phyloP scores from a whole-genome alignment of 2,329 filamentous ascomycete genomes.

The Huntiella abstrusa region DNA sequence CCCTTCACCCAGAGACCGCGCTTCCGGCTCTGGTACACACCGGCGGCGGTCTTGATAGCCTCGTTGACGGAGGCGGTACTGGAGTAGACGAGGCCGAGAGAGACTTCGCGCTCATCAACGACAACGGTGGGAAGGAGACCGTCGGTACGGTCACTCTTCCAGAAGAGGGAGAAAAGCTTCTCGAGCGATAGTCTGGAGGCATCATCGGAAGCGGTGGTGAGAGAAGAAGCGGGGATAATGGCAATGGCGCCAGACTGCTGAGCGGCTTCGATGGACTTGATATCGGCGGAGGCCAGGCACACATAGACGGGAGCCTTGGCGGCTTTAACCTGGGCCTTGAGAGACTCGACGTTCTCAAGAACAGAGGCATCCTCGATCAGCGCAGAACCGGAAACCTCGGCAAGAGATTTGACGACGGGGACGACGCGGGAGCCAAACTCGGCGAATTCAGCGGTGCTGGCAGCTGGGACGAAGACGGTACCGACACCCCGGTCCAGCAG shows the following conservation, averaged over 20 bases:
- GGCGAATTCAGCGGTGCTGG: slow-evolving; percentile 42
- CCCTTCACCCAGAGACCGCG: slow-evolving; percentile 94
- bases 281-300: slow-evolving; percentile 24
- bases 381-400: slow-evolving; percentile 31
- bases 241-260: slow-evolving; percentile 42
- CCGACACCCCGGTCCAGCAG: slow-evolving; percentile 72
- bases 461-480: slow-evolving; percentile 62
- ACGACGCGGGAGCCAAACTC: slow-evolving; percentile 38
- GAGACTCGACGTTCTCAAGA: slow-evolving; percentile 21
- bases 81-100: slow-evolving; percentile 84
- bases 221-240: slow-evolving; percentile 48
- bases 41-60: slow-evolving; percentile 56
- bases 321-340: slow-evolving; percentile 26
- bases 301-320: slow-evolving; percentile 31
- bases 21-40: slow-evolving; percentile 93
- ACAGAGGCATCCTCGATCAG: slow-evolving; percentile 30
- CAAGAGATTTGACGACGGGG: slow-evolving; percentile 28
- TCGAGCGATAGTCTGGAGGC: slow-evolving; percentile 44
- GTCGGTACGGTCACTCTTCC: slow-evolving; percentile 66
- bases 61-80: slow-evolving; percentile 78
- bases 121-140: slow-evolving; percentile 79
- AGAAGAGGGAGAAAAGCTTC: slow-evolving; percentile 53
- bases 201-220: slow-evolving; percentile 51
- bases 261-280: slow-evolving; percentile 27
- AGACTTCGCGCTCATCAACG: slow-evolving; percentile 67